These are phyloP conservation scores for Simplicillium sp. DNA, from an alignment of 2,329 filamentous ascomycete species.

Conservation along the genomic window DNA sequence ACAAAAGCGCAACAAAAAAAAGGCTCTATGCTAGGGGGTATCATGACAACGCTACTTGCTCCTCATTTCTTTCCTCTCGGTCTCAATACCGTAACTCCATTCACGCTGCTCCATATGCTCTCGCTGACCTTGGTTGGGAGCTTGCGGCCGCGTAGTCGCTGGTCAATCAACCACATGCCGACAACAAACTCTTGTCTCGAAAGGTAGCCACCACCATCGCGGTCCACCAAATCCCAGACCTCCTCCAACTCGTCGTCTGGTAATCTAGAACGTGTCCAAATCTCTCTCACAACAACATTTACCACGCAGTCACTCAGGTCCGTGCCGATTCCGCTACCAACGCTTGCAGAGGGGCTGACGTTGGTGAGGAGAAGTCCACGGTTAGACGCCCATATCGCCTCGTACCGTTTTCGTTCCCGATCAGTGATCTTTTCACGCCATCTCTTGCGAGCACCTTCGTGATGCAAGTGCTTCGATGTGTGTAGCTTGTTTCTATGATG, in stretches of 20 bases:
- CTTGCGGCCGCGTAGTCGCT: slow-evolving; percentile 70
- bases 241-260: slow-evolving; percentile 60
- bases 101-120: slow-evolving; percentile 67
- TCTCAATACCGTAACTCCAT: slow-evolving; percentile 19
- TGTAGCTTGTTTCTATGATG: slow-evolving; percentile 43
- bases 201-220: slow-evolving; percentile 43
- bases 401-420: slow-evolving; percentile 69
- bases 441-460: slow-evolving; percentile 64
- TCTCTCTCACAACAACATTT: slow-evolving; percentile 61
- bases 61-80: too few species aligned
- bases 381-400: slow-evolving; percentile 79
- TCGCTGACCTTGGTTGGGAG: slow-evolving; percentile 60
- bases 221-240: slow-evolving; percentile 69
- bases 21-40: too few species aligned
- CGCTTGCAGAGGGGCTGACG: slow-evolving; percentile 8
- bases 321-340: slow-evolving; percentile 9
- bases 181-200: slow-evolving; percentile 68
- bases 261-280: slow-evolving; percentile 65
- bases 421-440: slow-evolving; percentile 70
- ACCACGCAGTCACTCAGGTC: slow-evolving; percentile 43
- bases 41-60: too few species aligned
- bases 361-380: slow-evolving; percentile 44
- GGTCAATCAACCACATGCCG: slow-evolving; percentile 74
- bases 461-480: slow-evolving; percentile 57
- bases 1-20: too few species aligned